Conservation (phyloP, 2,329 filamentous ascomycete genomes). For the Podosphaera fusca region DNA sequence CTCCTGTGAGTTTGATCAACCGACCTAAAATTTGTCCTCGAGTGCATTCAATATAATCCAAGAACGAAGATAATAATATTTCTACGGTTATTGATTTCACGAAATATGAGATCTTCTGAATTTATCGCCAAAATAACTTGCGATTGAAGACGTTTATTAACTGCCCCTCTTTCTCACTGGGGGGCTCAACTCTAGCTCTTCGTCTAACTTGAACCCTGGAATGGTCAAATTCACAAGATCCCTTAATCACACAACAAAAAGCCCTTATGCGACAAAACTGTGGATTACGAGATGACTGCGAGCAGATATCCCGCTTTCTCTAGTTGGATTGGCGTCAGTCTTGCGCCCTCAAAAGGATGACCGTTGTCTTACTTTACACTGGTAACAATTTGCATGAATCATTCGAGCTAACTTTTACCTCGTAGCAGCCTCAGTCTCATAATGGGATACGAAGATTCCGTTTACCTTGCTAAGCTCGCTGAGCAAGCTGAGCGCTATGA, state of each 20-base stretch:
- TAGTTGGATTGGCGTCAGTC: not conserved
- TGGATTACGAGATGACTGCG: not conserved
- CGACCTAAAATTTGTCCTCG: not conserved
- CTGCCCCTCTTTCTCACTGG: not conserved
- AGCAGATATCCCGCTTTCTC: not conserved
- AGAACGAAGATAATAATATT: not conserved
- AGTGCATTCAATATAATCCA: not conserved
- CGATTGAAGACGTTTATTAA: not conserved
- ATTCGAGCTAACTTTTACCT: not conserved
- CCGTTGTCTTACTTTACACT: too few species aligned
- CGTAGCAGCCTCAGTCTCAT: not conserved
- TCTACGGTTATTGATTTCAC: not conserved
- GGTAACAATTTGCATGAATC: too few species aligned
- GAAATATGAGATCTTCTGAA: not conserved
- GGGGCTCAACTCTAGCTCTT: too few species aligned
- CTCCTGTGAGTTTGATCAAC: not conserved
- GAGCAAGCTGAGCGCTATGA: slow-evolving; percentile 83
- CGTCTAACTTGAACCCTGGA: not conserved
- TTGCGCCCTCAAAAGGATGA: not conserved
- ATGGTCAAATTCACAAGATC: not conserved
- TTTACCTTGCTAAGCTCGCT: slow-evolving; percentile 77
- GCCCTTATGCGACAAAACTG: not conserved
- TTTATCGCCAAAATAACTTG: not conserved
- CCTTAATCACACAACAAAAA: not conserved
- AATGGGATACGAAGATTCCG: not conserved